These are phyloP conservation scores for Metarhizium guizhouense DNA, from an alignment of 2,329 filamentous ascomycete genomes.

Conservation along the genomic window DNA sequence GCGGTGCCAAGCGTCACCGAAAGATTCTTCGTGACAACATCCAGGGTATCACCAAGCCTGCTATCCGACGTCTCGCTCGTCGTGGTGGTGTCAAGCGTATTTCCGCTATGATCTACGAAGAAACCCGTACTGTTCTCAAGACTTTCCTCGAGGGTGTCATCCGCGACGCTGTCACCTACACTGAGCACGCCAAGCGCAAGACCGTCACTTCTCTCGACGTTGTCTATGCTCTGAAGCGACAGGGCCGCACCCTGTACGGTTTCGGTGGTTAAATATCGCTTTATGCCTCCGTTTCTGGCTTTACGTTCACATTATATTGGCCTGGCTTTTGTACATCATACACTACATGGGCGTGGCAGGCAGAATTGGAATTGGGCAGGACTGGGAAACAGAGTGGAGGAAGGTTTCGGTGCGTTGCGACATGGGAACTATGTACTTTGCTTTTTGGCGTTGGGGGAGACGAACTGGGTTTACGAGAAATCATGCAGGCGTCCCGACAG, in stretches of 20 bases:
- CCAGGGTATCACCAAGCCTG: slow-evolving; percentile 97
- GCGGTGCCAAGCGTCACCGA: slow-evolving; percentile 95
- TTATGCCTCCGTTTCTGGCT: neutral
- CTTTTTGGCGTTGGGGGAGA: slow-evolving; percentile 4
- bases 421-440: slow-evolving; percentile 14
- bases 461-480: slow-evolving; percentile 6
- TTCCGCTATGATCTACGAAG: slow-evolving; percentile 83
- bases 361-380: neutral
- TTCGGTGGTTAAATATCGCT: slow-evolving; percentile 65
- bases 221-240: slow-evolving; percentile 59
- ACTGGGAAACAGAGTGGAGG: neutral
- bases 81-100: slow-evolving; percentile 99
- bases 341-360: neutral
- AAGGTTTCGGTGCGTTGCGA: slow-evolving; percentile 16
- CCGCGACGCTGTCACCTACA: slow-evolving; percentile 70
- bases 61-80: slow-evolving; percentile 95
- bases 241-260: slow-evolving; percentile 74
- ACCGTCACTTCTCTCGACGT: slow-evolving; percentile 64
- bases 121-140: slow-evolving; percentile 70
- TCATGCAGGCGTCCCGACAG: slow-evolving; percentile 19
- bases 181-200: slow-evolving; percentile 75
- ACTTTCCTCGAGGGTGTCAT: slow-evolving; percentile 71
- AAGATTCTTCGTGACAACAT: slow-evolving; percentile 99
- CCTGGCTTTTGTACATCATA: slow-evolving; percentile 5
- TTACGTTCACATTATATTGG: neutral